Conservation (phyloP, 192 early-diverging fungal genomes). For the Coemansia reversa region DNA sequence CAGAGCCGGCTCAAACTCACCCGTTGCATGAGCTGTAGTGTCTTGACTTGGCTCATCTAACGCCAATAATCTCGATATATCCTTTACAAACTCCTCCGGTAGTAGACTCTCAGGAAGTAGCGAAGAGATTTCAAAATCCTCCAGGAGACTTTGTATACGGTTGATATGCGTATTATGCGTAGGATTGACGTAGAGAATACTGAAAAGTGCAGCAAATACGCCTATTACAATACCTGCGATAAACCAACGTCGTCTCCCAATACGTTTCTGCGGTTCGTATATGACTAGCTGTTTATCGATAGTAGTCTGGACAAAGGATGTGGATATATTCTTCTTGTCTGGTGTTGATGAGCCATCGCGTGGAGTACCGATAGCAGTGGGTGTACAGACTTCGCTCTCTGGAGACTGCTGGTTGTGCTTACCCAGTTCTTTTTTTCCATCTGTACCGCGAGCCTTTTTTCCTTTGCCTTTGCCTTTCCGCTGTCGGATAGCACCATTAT, state of each 20-base stretch:
- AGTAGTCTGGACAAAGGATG: conserved; percentile 2
- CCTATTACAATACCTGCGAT: conserved; percentile 62
- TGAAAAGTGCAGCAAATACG: conserved; percentile 44
- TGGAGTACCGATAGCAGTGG: conserved; percentile 32
- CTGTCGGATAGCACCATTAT: conserved; percentile 5
- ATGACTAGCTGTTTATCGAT: conserved; percentile 8
- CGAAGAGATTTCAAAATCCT: conserved; percentile 66
- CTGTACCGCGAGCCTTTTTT: conserved; percentile 3
- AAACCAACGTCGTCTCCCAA: conserved; percentile 52
- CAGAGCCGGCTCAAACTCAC: conserved; percentile 49
- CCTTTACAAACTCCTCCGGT: conserved; percentile 69
- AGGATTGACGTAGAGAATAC: conserved; percentile 52
- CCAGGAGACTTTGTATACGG: conserved; percentile 48
- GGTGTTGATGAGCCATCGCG: not conserved
- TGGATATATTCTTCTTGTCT: not conserved
- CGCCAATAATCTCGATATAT: conserved; percentile 59
- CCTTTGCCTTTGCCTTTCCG: conserved; percentile 2
- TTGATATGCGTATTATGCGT: conserved; percentile 54
- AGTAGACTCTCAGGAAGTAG: conserved; percentile 65
- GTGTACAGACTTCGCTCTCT: conserved; percentile 14
- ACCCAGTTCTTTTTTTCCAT: not conserved
- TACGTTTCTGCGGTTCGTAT: conserved; percentile 17
- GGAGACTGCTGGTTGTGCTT: not conserved
- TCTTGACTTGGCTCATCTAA: conserved; percentile 16
- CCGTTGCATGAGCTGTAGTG: conserved; percentile 18